A percentile compares a stretch with the other conserved stretches of the same genome.
phyloP scores from a whole-genome alignment of 768 basidiomycete genomes.

The Tulasnella sp. region DNA sequence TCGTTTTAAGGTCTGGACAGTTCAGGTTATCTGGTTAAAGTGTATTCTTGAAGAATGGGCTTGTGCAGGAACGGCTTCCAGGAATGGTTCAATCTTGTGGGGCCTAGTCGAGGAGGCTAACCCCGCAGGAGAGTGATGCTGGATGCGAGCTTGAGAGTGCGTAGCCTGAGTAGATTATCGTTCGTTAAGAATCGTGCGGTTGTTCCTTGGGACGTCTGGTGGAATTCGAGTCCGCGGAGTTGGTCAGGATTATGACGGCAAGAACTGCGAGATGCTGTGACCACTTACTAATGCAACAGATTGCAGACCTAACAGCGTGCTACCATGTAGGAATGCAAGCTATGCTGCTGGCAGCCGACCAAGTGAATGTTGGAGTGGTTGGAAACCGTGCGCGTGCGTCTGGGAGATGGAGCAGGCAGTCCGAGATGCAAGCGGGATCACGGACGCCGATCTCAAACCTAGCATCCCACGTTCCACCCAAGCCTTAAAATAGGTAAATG shows the following conservation, averaged over 20 bases:
- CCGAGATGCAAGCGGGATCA: neutral
- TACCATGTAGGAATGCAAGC: neutral
- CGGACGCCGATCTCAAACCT: neutral
- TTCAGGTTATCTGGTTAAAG: neutral
- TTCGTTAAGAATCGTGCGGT: neutral
- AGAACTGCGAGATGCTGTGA: neutral
- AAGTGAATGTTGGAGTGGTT: neutral
- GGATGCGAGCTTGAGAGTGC: neutral
- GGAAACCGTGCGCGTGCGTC: neutral
- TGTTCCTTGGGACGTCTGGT: neutral
- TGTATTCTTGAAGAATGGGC: neutral
- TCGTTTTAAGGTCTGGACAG: neutral
- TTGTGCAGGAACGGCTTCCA: neutral
- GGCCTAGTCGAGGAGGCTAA: neutral
- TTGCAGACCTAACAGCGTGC: neutral
- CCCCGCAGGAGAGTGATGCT: neutral
- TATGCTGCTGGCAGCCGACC: neutral
- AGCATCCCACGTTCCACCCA: conserved; percentile 18
- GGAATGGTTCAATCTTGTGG: neutral
- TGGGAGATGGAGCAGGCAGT: neutral
- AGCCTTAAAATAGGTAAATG: neutral
- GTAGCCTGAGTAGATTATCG: neutral
- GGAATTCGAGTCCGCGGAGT: neutral
- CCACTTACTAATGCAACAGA: neutral
- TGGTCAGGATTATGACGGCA: neutral